Evolutionary conservation across 352 stramenopile species (phyloP), one percentile per base, ranked within the genome.

Genomic region (Globisporangium paroecandrum): DNA sequence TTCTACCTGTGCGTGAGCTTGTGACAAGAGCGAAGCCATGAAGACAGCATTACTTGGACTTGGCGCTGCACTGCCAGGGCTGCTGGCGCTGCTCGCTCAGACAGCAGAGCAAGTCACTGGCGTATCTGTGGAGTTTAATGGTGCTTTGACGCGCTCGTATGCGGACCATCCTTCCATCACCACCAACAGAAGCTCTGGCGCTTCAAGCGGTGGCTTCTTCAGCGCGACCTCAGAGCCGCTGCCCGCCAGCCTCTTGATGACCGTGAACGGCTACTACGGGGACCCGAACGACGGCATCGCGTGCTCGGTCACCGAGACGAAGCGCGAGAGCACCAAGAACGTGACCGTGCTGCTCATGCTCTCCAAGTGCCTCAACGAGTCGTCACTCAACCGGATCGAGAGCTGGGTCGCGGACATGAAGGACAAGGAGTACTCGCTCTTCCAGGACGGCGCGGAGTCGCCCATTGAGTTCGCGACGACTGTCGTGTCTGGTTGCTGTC

Each of bases 291-390:
- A 62, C 27, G 29, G 22, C 41, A 68, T 69, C 56, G 6, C 57
- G n/a, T 72, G 67, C 61, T 41, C 41, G 1, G 43, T 57, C 10
- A 12, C 9, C 13, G 66, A 71, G 10, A 55, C 66, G 4, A 68
- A 62, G 22, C 47, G 41, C 38, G 27, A 82, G 18, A 43, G 65
- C 13, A 46, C 56, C 13, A 70, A 62, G 4, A 53, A 71, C 46
- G 75, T 75, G 0, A 74, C 72, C 2, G 79, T 89, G 24, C 64
- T 90, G 15, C 66, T 90, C n/a, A 78, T 71, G n/a, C 79, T 91
- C 69, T 89, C 81, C 58, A 86, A 89, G 64, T 90, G 83, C 38
- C 59, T 90, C 20, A 77, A 78, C 64, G 62, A 83, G 29, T 65
- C 66, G 49, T 58, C 74, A n/a, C 47, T 91, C 8, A 64, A 55